These are phyloP conservation scores for Cantharellus cinnabarinus DNA, from an alignment of 768 basidiomycete species.

Conservation along the genomic window DNA sequence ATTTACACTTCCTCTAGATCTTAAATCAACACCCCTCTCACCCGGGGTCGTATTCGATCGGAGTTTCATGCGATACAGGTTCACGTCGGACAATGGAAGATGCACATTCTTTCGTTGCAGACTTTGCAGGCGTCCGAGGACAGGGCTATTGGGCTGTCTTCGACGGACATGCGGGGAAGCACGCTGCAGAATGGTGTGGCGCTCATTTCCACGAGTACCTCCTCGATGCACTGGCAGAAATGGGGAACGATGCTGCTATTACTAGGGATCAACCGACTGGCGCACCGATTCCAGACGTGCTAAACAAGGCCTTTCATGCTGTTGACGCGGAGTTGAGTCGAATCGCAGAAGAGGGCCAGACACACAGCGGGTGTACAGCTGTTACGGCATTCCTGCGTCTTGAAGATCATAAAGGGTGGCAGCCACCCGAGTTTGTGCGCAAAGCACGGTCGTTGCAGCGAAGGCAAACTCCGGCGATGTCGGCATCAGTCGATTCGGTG, in stretches of 20 bases:
- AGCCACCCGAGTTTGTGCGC: constrained; percentile 28
- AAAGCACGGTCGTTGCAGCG: background rate
- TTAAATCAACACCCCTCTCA: constrained; percentile 57
- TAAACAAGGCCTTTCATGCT: constrained; percentile 86
- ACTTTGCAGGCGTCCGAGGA: constrained; percentile 75
- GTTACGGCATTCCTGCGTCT: constrained; percentile 88
- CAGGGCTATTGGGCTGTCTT: constrained; percentile 98
- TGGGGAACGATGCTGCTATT: background rate
- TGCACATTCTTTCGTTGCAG: constrained; percentile 86
- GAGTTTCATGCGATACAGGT: constrained; percentile 73
- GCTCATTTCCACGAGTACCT: constrained; percentile 75
- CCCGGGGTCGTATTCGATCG: constrained; percentile 46
- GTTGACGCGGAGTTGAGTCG: constrained; percentile 71
- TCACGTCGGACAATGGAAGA: constrained; percentile 92
- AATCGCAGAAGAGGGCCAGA: constrained; percentile 76
- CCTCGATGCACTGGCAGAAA: background rate
- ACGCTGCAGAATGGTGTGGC: constrained; percentile 98
- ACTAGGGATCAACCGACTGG: background rate
- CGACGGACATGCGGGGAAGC: constrained; percentile 96
- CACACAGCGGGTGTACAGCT: constrained; percentile 92
- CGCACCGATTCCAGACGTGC: constrained; percentile 49
- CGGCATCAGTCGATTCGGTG: background rate
- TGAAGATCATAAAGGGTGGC: constrained; percentile 59
- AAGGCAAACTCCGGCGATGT: background rate
- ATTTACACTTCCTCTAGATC: constrained; percentile 24